phyloP scores from a whole-genome alignment of 2,329 filamentous ascomycete genomes.

The Xylogone sp. region DNA sequence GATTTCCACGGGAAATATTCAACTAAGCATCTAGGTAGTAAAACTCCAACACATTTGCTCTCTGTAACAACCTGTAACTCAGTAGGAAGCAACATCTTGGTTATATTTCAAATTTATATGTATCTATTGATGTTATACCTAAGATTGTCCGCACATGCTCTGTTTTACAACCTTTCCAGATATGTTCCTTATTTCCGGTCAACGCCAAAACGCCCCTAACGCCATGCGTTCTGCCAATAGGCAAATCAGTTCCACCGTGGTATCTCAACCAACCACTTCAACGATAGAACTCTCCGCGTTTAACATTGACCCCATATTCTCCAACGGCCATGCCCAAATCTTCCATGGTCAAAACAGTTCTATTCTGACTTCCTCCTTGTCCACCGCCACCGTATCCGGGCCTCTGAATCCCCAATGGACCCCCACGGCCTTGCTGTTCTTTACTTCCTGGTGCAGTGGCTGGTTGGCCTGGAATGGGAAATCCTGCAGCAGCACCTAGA shows the following conservation, averaged over 20 bases:
- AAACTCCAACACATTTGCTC: too few relatives aligned
- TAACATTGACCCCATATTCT: constrained; percentile 97
- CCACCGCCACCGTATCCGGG: constrained; percentile 84
- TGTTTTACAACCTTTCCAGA: not conserved
- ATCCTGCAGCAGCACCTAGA: constrained; percentile 70
- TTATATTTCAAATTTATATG: not conserved
- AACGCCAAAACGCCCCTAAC: not conserved
- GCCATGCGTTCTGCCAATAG: not conserved
- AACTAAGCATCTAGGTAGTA: too few relatives aligned
- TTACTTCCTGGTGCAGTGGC: constrained; percentile 52
- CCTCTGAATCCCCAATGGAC: constrained; percentile 54
- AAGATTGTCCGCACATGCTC: not conserved
- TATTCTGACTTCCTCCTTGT: constrained; percentile 81
- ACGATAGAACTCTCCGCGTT: constrained; percentile 94
- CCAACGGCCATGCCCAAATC: constrained; percentile 96
- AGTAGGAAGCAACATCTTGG: not conserved
- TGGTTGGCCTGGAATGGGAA: constrained; percentile 60
- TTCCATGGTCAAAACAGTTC: constrained; percentile 97
- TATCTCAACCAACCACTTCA: constrained; percentile 33
- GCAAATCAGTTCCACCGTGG: not conserved
- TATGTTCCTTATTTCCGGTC: not conserved
- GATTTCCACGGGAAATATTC: too few relatives aligned
- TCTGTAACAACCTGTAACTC: too few relatives aligned
- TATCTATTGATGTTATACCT: not conserved
- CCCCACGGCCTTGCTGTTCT: constrained; percentile 49